Evolutionary conservation across 352 stramenopile species (phyloP).

Genomic region (Pythium apleroticum): DNA sequence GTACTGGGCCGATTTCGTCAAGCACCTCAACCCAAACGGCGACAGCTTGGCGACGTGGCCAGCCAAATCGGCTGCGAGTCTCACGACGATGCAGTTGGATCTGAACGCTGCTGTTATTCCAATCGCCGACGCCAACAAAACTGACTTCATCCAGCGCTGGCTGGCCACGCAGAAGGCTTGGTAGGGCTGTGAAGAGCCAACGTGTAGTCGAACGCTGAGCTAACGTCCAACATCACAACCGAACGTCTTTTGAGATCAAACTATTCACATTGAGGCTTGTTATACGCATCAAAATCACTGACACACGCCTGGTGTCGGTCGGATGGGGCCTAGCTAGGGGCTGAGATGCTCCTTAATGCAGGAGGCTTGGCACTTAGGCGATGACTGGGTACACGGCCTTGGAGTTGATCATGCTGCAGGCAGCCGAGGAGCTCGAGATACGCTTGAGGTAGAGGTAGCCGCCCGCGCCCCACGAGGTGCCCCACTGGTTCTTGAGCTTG

Average conservation of each 20-base stretch:
- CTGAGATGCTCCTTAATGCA: neutral
- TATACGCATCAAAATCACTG: neutral
- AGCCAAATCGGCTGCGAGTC: neutral
- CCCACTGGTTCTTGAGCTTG: conserved; percentile 99
- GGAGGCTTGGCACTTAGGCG: neutral
- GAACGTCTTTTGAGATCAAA: neutral
- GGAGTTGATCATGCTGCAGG: conserved; percentile 18
- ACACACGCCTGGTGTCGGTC: neutral
- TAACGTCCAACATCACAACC: too few relatives aligned
- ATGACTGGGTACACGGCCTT: conserved; percentile 18
- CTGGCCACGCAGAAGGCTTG: neutral
- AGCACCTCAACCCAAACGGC: neutral
- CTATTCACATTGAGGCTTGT: neutral
- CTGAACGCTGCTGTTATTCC: neutral
- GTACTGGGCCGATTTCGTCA: neutral
- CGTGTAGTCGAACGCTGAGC: too few relatives aligned
- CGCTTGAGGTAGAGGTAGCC: conserved; percentile 93
- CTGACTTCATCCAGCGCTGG: neutral
- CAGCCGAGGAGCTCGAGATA: conserved; percentile 1
- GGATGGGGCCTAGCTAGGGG: neutral
- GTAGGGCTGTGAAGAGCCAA: neutral
- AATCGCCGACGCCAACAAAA: neutral
- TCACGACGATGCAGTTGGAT: neutral
- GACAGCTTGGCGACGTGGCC: neutral
- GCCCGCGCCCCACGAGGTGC: conserved; percentile 89